Base-by-base conservation (phyloP, 129 eudicot species). In the Calendula officinalis region DNA sequence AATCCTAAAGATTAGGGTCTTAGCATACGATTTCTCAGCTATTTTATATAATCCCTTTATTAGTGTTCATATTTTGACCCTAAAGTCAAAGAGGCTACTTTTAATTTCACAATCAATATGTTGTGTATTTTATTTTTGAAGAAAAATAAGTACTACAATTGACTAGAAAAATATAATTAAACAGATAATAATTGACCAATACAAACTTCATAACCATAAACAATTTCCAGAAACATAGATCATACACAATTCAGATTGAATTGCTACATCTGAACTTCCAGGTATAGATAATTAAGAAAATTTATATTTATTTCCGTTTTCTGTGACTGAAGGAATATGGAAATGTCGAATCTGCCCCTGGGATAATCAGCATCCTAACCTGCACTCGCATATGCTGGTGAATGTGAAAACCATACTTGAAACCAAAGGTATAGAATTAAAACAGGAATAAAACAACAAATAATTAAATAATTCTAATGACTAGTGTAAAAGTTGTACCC, bases 311-410 rank as follows among this genome's bases (percentile, higher is more conserved):
- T 43, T 35, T 15, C 35, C 36, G 39, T 71, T 75, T 73, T 80
- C 46, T 70, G 60, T 81, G 74, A 69, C 61, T 82, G 85, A 89
- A 89, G 96, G 94, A 76, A 65, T 73, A 55, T 85, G 96, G 96
- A 89, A 89, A 74, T 89, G 96, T 80, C 94, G 75, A 82, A 62
- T 78, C 78, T 89, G 96, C 90, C 47, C 83, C 61, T 89, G 96
- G 96, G 75, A 78, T 57, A 56, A 75, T 66, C 82, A 74, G 69
- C 64, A 70, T 59, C 65, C 75, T 67, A 77, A 60, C 17, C 60
- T 51, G 66, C 78, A 63, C 62, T 64, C 81, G 54, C 84, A 63
- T 71, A 55, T 27, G 76, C 76, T 66, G 85, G 79, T 74, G 76
- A 79, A 67, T 77, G 67, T 38, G 72, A 67, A 62, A 66, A 74